Base-by-base conservation (phyloP, 441 rosid genomes). In the Gossypium gossypioides region DNA sequence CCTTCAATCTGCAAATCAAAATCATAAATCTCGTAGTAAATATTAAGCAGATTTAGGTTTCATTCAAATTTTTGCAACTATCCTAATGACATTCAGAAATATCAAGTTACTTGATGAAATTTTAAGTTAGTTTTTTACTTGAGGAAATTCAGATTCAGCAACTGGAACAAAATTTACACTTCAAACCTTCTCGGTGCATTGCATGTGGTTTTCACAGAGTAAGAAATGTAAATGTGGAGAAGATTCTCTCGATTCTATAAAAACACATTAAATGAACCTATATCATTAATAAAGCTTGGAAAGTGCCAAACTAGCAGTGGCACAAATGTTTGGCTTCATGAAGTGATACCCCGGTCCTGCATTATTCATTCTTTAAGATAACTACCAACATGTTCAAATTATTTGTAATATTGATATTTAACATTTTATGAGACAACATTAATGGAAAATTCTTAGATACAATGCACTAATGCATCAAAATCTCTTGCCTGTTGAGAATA, bases 401-500 rank as follows among this genome's bases (percentile, higher is more conserved):
- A 59, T 12, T 61, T 24, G 15, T 44, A 65, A 51, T 50, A 72
- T 62, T 13, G 2, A 32, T 51, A 62, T 13, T 6, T 15, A 61
- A 18, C 50, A 10, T 51, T 44, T 42, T 57, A 34, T 13, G 57
- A n/a, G 37, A 22, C 12, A 57, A 29, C 40, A 19, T 13, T 51
- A 64, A 15, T 0, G 48, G 10, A 34, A 52, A 46, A 16, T 0
- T 12, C 12, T 60, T 16, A 66, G 7, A 67, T 58, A 56, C 27
- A 59, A 25, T 12, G 13, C 16, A 29, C 32, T 44, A 66, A 24
- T 24, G 50, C 2, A 32, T 6, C 57, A n/a, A 46, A 44, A 46
- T 6, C 37, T 66, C 71, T 75, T 74, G 83, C 98, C 89, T 87
- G 96, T 80, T 83, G 98, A 15, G 92, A 89, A 83, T 92, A 90